These are phyloP conservation scores for Arabis hirsuta DNA, from an alignment of 345 rosid species.

Conservation along the genomic window DNA sequence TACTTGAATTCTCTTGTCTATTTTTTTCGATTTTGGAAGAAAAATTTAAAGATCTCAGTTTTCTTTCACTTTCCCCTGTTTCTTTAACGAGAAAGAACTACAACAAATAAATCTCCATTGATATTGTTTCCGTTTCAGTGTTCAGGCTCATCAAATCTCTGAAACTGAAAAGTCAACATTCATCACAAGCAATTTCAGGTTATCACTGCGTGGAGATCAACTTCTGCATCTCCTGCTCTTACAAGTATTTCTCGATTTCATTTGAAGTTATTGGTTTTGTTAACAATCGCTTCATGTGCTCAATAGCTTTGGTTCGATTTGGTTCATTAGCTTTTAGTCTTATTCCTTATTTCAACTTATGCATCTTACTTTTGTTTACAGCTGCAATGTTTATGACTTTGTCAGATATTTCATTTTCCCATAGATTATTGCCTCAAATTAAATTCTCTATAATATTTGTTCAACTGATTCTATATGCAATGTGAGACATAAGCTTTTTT, in stretches of 20 bases:
- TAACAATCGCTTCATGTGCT: too few species aligned
- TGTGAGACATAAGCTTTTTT: neutral
- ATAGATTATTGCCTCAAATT: neutral
- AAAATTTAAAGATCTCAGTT: neutral
- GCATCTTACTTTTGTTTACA: neutral
- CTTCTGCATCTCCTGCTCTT: neutral
- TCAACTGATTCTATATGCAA: neutral
- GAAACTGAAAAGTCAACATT: conserved; percentile 55
- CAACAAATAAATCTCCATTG: too few species aligned
- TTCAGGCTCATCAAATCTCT: conserved; percentile 35
- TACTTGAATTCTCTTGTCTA: too few species aligned
- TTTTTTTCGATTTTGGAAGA: too few species aligned
- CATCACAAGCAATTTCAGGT: neutral
- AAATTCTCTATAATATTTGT: neutral
- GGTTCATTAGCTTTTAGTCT: neutral
- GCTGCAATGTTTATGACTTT: neutral
- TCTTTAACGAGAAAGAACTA: too few species aligned
- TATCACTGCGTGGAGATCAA: too few species aligned
- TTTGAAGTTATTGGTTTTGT: neutral
- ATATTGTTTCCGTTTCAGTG: neutral
- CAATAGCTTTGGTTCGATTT: neutral
- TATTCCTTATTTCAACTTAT: neutral
- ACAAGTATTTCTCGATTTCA: neutral
- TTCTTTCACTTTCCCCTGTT: too few species aligned
- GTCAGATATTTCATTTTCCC: neutral